Base-by-base conservation (phyloP, 2,329 filamentous ascomycete species). In the Diplodia intermedia region DNA sequence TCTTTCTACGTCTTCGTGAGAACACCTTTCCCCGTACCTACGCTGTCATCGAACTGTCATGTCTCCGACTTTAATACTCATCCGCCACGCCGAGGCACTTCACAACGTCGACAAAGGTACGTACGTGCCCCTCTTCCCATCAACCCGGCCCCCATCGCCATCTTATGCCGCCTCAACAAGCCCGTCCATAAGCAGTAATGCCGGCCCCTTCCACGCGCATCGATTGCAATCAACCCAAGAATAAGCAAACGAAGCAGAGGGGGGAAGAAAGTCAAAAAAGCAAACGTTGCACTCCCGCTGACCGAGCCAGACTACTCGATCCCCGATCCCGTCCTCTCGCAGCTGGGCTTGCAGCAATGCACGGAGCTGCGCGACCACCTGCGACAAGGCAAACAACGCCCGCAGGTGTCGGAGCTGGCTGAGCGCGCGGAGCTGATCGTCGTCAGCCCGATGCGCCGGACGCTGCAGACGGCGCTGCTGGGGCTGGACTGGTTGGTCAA, bases 361-460 rank as follows among this genome's bases (percentile, higher is more conserved):
- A 71, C 73, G 56, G 75, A 80, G 65, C 72, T 83, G 29, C 75
- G 80, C 66, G 73, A 76, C 38, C 77, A 77, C 50, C 71, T 83
- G 20, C 76, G 77, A 69, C 69, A 75, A 7, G 43, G 43, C 43
- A 47, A 20, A 47, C 74, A 73, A 57, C 71, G 77, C 53, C 63
- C 52, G 31, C 33, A 60, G 23, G 31, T 60, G 2, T 23, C 55
- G 55, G 72, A 74, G 15, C 76, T 83, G 43, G 79, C 77, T 18
- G 74, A 79, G 23, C 79, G 85, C 62, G 79, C 86, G 11, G 84
- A 85, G 20, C 77, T 85, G 33, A 86, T 91, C 65, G 74, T 91
- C 38, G 85, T 86, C 60, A 90, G 88, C 73, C 86, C 89, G 1
- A 89, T 91, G 86, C 81, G 83, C 18, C 83, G 89, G 36, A 90